Conservation (phyloP, 1,284 basidiomycete species). For the Ceratobasidium papillatum region DNA sequence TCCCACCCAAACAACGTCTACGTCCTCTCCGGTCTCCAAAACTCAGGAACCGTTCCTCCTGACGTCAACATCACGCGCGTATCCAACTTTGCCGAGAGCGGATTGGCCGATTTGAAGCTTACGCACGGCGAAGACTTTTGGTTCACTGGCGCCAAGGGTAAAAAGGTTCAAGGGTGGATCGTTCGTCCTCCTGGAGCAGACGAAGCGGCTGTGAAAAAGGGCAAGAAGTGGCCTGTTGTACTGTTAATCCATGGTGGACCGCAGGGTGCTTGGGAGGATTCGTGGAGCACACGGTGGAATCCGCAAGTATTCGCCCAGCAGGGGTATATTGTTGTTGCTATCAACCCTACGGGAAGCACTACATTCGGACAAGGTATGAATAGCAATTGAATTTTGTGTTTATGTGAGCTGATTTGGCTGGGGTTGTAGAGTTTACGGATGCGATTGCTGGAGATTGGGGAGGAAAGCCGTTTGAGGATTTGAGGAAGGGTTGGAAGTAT, state of each 20-base stretch:
- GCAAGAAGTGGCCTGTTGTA: conserved; percentile 76
- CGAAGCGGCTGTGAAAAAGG: conserved; percentile 21
- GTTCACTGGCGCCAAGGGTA: conserved; percentile 79
- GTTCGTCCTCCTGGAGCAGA: conserved; percentile 64
- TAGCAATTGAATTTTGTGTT: no score
- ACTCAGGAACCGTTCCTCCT: conserved; percentile 1
- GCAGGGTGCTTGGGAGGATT: conserved; percentile 77
- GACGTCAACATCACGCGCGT: conserved; percentile 57
- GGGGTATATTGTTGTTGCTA: conserved; percentile 83
- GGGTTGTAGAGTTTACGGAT: conserved; percentile 75
- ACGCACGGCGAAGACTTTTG: conserved; percentile 78
- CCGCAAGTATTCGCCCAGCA: conserved; percentile 83
- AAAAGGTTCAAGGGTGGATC: conserved; percentile 82
- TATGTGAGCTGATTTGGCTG: conserved; percentile 20
- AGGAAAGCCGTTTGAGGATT: conserved; percentile 84
- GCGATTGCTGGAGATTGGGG: conserved; percentile 83
- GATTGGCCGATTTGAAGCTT: conserved; percentile 66
- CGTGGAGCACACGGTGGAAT: conserved; percentile 90
- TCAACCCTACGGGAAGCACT: conserved; percentile 91
- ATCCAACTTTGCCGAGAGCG: conserved; percentile 66
- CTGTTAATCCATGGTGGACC: conserved; percentile 78
- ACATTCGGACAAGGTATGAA: conserved; percentile 80
- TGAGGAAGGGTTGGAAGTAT: conserved; percentile 78
- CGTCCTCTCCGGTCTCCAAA: conserved; percentile 61
- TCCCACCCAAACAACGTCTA: conserved; percentile 78